Conservation (phyloP, 2,329 filamentous ascomycete species). For the Colletotrichum scovillei region DNA sequence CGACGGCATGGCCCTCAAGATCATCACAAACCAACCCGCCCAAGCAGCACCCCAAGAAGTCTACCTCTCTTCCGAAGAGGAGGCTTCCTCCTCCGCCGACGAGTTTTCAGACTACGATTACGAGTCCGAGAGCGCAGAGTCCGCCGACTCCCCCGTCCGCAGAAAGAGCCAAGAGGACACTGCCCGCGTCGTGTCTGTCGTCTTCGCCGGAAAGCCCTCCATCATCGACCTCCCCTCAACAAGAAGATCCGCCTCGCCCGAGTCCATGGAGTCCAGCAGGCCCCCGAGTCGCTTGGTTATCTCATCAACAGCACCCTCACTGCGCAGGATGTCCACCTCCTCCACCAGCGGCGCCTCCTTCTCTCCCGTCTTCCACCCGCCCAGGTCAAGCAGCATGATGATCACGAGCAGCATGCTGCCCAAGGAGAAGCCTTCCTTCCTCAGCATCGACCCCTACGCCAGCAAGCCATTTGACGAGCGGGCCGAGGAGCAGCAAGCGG, state of each 20-base stretch:
- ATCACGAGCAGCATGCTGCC: constrained; percentile 42
- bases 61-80: constrained; percentile 75
- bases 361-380: constrained; percentile 48
- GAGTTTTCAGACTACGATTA: constrained; percentile 67
- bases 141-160: constrained; percentile 42
- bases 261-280: constrained; percentile 47
- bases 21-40: constrained; percentile 42
- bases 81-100: constrained; percentile 71
- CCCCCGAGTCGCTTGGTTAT: constrained; percentile 35
- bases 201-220: constrained; percentile 69
- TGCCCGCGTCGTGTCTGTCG: constrained; percentile 68
- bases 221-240: constrained; percentile 60
- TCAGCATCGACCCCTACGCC: constrained; percentile 66
- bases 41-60: constrained; percentile 65
- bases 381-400: constrained; percentile 57
- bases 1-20: constrained; percentile 47
- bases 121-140: constrained; percentile 50
- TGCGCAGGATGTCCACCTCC: constrained; percentile 47
- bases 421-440: constrained; percentile 58
- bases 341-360: constrained; percentile 47
- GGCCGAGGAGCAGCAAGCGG: constrained; percentile 42
- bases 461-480: constrained; percentile 46
- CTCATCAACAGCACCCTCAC: constrained; percentile 44
- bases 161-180: constrained; percentile 64
- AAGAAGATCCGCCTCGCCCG: constrained; percentile 56